These are phyloP conservation scores for Amphicarpaea edgeworthii DNA, from an alignment of 306 rosid genomes.

Conservation along the genomic window DNA sequence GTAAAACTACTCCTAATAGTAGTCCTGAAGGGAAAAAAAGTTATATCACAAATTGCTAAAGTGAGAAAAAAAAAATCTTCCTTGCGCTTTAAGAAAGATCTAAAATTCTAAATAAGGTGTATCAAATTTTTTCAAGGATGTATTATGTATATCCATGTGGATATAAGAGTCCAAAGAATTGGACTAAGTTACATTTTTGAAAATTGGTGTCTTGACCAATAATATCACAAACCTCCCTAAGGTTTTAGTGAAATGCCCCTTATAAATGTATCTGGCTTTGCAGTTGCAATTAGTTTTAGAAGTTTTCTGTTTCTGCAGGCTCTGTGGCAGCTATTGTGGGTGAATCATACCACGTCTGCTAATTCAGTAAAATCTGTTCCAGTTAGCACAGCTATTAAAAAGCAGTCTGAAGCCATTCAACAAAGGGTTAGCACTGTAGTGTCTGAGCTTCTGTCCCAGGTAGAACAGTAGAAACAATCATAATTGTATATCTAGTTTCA, in stretches of 20 bases:
- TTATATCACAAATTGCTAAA: constrained; percentile 30
- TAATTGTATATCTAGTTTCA: constrained; percentile 30
- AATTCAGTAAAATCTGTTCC: constrained; percentile 57
- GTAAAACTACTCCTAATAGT: no score
- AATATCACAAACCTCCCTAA: background rate
- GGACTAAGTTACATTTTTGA: background rate
- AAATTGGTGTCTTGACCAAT: background rate
- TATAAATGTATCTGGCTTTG: constrained; percentile 29
- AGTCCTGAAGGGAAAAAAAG: constrained; percentile 5
- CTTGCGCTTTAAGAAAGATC: constrained; percentile 27
- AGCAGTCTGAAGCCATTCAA: constrained; percentile 77
- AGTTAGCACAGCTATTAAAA: constrained; percentile 58
- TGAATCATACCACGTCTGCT: constrained; percentile 67
- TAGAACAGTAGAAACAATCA: constrained; percentile 56
- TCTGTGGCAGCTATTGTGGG: constrained; percentile 96
- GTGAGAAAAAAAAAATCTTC: background rate
- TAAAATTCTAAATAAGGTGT: constrained; percentile 11
- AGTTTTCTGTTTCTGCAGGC: constrained; percentile 70
- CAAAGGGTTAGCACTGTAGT: constrained; percentile 85
- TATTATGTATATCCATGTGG: constrained; percentile 31
- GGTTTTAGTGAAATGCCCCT: constrained; percentile 1
- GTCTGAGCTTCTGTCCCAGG: constrained; percentile 96
- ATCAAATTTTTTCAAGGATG: constrained; percentile 32
- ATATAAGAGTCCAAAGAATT: background rate
- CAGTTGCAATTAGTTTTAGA: constrained; percentile 28